Evolutionary conservation across 306 rosid genomes (phyloP), one percentile per base, ranked within the genome.

Genomic region (Pachyrhizus erosus): DNA sequence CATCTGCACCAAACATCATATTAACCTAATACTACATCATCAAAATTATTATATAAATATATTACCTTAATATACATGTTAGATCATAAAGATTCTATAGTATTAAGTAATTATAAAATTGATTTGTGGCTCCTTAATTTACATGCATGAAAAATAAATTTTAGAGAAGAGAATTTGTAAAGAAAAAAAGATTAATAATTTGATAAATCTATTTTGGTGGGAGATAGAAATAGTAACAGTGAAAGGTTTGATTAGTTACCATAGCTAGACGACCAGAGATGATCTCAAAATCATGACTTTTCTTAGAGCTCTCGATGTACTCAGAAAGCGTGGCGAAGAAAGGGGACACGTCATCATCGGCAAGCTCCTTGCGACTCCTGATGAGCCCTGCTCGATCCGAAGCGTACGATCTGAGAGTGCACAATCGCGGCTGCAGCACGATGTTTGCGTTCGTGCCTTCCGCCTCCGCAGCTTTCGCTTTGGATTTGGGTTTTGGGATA

Each of bases 211-310:
- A 34, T 34, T 34, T 34, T 34, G 39, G 6, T 34, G 39, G 2
- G 39, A 7, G 8, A 4, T 34, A 34, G 11, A 39, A 39, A 4
- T 9, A 39, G 43, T 7, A 39, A 39, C 1, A 9, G 43, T 39
- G 39, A 34, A 5, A 34, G 4, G 39, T 34, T 3, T 1, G 17
- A 0, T 14, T 12, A 14, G 82, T 80, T 80, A 94, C 99, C 98
- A 96, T 96, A n/a, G 98, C 98, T 13, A 96, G 91, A 20, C 98
- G 93, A 51, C 99, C 99, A 12, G 97, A 96, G 85, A 96, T 84
- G 86, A 83, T 93, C 82, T 96, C 99, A 65, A 96, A 96, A 54
- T 93, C 99, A 5, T 91, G 93, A 81, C 98, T 96, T 73, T 88
- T 92, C 89, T 86, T 90, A n/a, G 94, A 87, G 81, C 93, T 96